Percentiles rank a stretch among this genome's conserved stretches.
Conservation (phyloP, 148 eudicot genomes). For the Cornus suecica region DNA sequence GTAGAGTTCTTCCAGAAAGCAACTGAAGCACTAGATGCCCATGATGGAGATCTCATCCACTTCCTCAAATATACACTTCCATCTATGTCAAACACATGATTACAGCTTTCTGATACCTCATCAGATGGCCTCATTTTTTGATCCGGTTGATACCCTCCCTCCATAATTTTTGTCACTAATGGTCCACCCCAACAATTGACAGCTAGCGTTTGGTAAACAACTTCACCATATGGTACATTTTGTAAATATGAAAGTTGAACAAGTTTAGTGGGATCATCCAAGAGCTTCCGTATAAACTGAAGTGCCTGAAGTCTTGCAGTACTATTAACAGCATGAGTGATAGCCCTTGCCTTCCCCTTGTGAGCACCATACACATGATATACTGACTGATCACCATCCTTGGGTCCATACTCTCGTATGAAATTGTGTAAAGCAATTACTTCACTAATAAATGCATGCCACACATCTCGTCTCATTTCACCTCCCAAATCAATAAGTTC, state of each 20-base stretch:
- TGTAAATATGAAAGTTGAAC: slow-evolving; percentile 67
- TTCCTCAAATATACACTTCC: slow-evolving; percentile 78
- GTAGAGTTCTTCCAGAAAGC: slow-evolving; percentile 66
- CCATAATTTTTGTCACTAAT: slow-evolving; percentile 31
- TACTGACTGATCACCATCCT: slow-evolving; percentile 51
- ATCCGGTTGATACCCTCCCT: slow-evolving; percentile 18
- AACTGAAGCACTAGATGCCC: slow-evolving; percentile 66
- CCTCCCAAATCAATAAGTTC: slow-evolving; percentile 84
- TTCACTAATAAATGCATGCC: slow-evolving; percentile 79
- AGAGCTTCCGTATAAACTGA: slow-evolving; percentile 57
- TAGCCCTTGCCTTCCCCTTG: slow-evolving; percentile 65
- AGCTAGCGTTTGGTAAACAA: slow-evolving; percentile 84
- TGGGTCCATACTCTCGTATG: slow-evolving; percentile 69
- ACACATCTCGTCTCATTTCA: slow-evolving; percentile 89
- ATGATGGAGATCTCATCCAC: slow-evolving; percentile 83
- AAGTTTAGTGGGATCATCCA: slow-evolving; percentile 81
- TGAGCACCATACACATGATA: slow-evolving; percentile 61
- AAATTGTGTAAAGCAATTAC: slow-evolving; percentile 71
- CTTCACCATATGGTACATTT: slow-evolving; percentile 65
- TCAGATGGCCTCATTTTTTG: slow-evolving; percentile 22
- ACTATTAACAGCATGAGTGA: slow-evolving; percentile 44
- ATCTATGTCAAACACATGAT: slow-evolving; percentile 71
- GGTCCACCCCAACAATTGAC: slow-evolving; percentile 95
- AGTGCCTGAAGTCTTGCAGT: slow-evolving; percentile 86
- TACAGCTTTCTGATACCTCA: slow-evolving; percentile 38